Percentiles rank a stretch among this genome's conserved stretches.
These are phyloP conservation scores for Myriosclerotinia scirpicola DNA, from an alignment of 2,329 filamentous ascomycete genomes.

Conservation along the genomic window DNA sequence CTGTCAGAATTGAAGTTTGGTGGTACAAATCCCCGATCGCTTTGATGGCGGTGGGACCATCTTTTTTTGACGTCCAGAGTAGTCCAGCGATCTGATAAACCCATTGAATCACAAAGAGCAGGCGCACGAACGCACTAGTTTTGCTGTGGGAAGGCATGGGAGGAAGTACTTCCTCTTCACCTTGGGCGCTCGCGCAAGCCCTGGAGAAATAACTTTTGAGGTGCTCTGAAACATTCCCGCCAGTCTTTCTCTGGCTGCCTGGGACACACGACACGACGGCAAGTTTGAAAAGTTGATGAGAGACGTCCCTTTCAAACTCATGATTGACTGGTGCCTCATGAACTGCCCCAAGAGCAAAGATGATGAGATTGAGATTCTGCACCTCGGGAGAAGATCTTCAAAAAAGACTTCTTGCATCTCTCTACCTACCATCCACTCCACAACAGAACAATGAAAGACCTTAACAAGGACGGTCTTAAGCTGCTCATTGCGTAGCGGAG, in stretches of 20 bases:
- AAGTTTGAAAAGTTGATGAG: neutral
- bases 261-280: neutral
- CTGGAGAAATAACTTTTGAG: too few species aligned
- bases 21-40: too few species aligned
- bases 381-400: neutral
- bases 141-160: constrained; percentile 1
- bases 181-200: neutral
- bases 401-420: neutral
- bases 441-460: too few species aligned
- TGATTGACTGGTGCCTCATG: neutral
- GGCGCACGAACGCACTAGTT: neutral
- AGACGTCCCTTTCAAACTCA: neutral
- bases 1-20: too few species aligned
- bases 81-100: too few species aligned
- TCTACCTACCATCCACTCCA: too few species aligned
- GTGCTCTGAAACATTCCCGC: too few species aligned
- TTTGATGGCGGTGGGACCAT: too few species aligned
- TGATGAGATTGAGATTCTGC: neutral
- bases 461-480: too few species aligned
- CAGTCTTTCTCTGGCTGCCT: neutral
- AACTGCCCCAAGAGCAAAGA: neutral
- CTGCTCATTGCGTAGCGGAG: too few species aligned
- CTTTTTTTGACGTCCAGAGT: too few species aligned
- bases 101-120: neutral
- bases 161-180: neutral